Conservation (phyloP, 768 basidiomycete species). For the Termitomyces sp. region DNA sequence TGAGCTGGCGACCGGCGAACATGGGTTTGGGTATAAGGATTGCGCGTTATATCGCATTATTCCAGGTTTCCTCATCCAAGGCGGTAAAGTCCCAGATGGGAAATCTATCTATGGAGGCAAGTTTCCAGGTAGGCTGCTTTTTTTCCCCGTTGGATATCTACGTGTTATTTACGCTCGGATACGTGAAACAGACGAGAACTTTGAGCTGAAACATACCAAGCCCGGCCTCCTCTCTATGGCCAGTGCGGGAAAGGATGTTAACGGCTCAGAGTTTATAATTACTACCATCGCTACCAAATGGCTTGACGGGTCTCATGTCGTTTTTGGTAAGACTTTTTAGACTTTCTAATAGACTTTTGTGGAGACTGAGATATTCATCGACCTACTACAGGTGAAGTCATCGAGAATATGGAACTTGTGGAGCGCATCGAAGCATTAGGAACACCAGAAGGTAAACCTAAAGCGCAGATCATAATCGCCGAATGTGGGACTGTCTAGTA, state of each 20-base stretch:
- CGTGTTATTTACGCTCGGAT: not conserved
- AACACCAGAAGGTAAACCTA: constrained; percentile 30
- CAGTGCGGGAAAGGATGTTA: constrained; percentile 76
- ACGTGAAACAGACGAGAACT: constrained; percentile 73
- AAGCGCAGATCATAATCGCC: constrained; percentile 48
- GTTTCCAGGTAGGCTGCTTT: constrained; percentile 51
- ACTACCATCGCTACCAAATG: constrained; percentile 70
- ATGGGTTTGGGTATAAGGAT: constrained; percentile 66
- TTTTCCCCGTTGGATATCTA: constrained; percentile 22
- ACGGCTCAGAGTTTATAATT: constrained; percentile 81
- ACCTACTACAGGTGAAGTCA: constrained; percentile 44
- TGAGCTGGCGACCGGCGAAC: constrained; percentile 60
- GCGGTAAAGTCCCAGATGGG: constrained; percentile 81
- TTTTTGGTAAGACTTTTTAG: constrained; percentile 21
- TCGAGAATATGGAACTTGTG: constrained; percentile 59
- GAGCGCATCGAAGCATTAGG: constrained; percentile 49
- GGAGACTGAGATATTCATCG: not conserved
- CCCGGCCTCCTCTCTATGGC: constrained; percentile 72
- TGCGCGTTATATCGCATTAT: constrained; percentile 70
- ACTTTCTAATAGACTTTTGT: not conserved
- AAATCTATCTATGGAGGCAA: constrained; percentile 80
- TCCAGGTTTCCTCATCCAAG: constrained; percentile 77
- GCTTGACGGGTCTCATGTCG: constrained; percentile 34
- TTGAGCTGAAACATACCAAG: constrained; percentile 61
- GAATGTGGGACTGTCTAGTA: constrained; percentile 13